Evolutionary conservation across 345 rosid genomes (phyloP), one percentile per base, ranked within the genome.

Genomic region (Rhizophora mangle): DNA sequence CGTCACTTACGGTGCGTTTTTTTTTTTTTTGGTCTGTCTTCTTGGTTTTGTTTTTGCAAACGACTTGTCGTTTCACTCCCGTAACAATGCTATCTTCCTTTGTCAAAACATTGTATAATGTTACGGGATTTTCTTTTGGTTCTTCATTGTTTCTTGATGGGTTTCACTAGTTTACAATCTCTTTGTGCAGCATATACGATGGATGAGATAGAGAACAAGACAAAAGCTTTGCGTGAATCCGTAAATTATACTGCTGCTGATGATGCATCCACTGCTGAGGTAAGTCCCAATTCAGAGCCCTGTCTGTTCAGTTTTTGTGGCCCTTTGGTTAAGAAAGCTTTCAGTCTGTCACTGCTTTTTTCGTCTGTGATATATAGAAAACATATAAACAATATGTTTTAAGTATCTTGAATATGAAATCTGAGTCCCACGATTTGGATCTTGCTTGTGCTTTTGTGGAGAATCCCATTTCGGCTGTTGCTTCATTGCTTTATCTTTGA

Each of bases 171-270:
- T 43, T 43, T 43, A 0, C 18, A 43, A 13, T 54, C 58, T 61
- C 54, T 68, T 32, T 70, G 47, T 70, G 85, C 85, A 92, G 99
- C 89, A 2, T 90, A 84, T 75, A 64, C 91, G 37, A 68, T 83
- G 60, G 90, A 88, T 70, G 94, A 95, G 78, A 80, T 90, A 49
- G 87, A 85, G 43, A 82, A 85, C 65, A 90, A 84, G 84, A 85
- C 91, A 19, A 92, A 82, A 80, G 79, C 82, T 18, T 78, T 90
- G 71, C 76, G 96, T 26, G 89, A 85, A 76, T 82, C 91, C 5
- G 86, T 80, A 13, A 79, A 63, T 46, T 70, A 74, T 46, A 60
- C 74, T 39, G 68, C 70, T 1, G 21, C 70, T 46, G 83, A 76
- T 68, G 83, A 80, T 61, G 81, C 88, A 16, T 75, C 92, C 36